Conservation (phyloP, 805 yeast genomes). For the Wickerhamiella spandovensis region DNA sequence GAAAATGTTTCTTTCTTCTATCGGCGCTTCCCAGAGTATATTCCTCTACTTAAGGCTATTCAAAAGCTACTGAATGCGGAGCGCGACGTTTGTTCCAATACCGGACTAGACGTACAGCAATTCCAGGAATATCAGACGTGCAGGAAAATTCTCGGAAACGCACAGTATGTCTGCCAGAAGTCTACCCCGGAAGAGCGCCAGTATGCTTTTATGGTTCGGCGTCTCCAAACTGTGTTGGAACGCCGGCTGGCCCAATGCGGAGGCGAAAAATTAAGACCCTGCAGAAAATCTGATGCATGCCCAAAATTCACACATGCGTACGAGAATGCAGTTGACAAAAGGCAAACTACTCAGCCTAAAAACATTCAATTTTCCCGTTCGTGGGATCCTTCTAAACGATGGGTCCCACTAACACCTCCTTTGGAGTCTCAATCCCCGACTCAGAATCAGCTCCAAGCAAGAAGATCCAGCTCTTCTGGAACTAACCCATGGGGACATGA, state of each 20-base stretch:
- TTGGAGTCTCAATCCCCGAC: background rate
- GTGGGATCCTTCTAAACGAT: background rate
- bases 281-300: background rate
- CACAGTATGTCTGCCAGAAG: slow-evolving; percentile 1
- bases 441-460: background rate
- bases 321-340: background rate
- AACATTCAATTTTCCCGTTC: background rate
- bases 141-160: background rate
- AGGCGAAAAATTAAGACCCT: background rate
- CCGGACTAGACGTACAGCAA: background rate
- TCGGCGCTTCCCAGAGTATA: background rate
- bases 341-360: background rate
- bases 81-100: background rate
- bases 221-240: background rate
- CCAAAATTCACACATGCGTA: background rate
- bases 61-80: slow-evolving; percentile 1
- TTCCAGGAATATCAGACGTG: slow-evolving; percentile 1
- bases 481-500: background rate
- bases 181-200: background rate
- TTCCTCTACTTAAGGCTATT: background rate
- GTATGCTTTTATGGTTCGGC: background rate
- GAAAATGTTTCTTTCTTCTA: slow-evolving; percentile 1
- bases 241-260: background rate
- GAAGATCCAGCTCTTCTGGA: background rate
- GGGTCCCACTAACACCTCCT: background rate